Evolutionary conservation across 352 stramenopile species (phyloP), one percentile per base, ranked within the genome.

Genomic region (Globisporangium apiculatum): DNA sequence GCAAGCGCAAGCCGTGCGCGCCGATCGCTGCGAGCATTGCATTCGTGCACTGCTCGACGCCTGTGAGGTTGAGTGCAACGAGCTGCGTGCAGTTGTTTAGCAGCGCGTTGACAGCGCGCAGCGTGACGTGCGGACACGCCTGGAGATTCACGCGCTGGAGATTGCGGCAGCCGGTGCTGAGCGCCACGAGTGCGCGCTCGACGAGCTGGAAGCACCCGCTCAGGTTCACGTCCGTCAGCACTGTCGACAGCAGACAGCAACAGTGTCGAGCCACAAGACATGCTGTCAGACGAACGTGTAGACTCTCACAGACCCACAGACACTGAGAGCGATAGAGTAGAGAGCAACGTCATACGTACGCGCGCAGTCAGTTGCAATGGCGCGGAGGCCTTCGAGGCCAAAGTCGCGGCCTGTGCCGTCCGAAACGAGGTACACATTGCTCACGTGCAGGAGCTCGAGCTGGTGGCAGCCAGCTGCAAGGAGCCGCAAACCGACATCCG

Each of bases 401-500:
- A 97, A 97, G 47, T 95, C 79, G 31, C 90, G 87, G 41, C 96
- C 81, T 56, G 83, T 87, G n/a, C 94, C 94, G 59, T 98, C 92
- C 14, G 89, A 97, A 0, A 98, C 76, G 56, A 97, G 79, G 53
- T 92, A 95, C 48, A 98, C 57, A 31, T 91, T 89, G 35, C 68
- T 78, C 53, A 83, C 69, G 58, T 90, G 76, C 7, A 98, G 73
- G 17, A 73, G 60, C 38, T 77, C 73, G 1, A 98, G 72, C 35
- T 83, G 72, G 1, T 74, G 69, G 51, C 94, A 98, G 5, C 88
- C 83, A 36, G 86, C 83, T 8, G 84, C 73, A 8, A 98, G 65
- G 50, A 89, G 76, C 5, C 89, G 79, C 11, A 98, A 75, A 0
- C 92, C 92, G 4, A 90, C 86, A 43, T 93, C 73, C 0, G 83